Conservation (phyloP, 2,329 filamentous ascomycete species). For the Fonsecaea nubica region DNA sequence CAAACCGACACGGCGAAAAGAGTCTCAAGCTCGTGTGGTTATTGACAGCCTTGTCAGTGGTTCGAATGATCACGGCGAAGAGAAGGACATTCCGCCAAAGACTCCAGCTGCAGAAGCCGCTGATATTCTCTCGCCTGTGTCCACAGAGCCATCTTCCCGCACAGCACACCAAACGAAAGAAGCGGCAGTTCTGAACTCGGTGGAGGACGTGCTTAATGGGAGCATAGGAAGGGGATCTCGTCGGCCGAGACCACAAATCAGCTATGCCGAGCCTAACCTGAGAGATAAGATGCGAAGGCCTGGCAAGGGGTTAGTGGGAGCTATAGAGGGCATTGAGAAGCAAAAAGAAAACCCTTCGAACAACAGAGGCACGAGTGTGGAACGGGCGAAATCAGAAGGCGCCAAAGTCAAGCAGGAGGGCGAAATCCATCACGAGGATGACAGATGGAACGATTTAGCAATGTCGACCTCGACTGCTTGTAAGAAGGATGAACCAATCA, state of each 20-base stretch:
- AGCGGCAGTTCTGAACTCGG: conserved; percentile 37
- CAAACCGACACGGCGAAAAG: conserved; percentile 15
- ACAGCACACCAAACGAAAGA: conserved; percentile 30
- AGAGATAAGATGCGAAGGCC: conserved; percentile 84
- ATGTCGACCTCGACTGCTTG: conserved; percentile 9
- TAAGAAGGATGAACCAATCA: conserved; percentile 36
- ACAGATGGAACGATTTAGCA: conserved; percentile 29
- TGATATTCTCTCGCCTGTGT: conserved; percentile 37
- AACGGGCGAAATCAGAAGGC: conserved; percentile 32
- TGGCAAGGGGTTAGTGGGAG: conserved; percentile 76
- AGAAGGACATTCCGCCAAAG: conserved; percentile 33
- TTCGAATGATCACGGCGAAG: conserved; percentile 6
- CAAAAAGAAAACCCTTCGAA: conserved; percentile 50
- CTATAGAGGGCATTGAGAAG: conserved; percentile 64
- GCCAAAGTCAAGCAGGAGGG: conserved; percentile 33
- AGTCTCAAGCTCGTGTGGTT: conserved; percentile 15
- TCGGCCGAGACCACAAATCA: conserved; percentile 71
- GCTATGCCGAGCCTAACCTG: conserved; percentile 82
- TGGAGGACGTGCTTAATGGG: conserved; percentile 43
- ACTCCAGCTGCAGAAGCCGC: conserved; percentile 33
- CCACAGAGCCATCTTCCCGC: conserved; percentile 37
- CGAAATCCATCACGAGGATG: conserved; percentile 5
- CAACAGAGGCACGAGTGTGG: conserved; percentile 26
- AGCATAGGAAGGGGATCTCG: conserved; percentile 69
- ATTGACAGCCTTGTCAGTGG: conserved; percentile 6